phyloP scores from a whole-genome alignment of 352 stramenopile species.

The Phytophthora aleatoria region DNA sequence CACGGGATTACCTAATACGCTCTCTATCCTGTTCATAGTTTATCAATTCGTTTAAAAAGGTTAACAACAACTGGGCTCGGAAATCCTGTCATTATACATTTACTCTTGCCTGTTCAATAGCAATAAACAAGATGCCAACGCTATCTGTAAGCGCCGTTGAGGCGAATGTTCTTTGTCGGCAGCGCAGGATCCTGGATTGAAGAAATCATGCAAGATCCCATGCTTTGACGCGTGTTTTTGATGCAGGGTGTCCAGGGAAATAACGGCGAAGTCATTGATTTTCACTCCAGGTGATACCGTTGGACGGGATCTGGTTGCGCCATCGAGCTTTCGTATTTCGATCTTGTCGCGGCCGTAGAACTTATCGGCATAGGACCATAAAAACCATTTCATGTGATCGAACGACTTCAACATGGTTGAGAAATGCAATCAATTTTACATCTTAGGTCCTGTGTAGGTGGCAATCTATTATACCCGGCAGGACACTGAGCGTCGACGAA shows the following conservation, averaged over 20 bases:
- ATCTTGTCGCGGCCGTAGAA: neutral
- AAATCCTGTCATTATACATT: neutral
- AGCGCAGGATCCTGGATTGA: too few species aligned
- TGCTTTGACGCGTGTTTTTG: neutral
- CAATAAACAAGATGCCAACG: too few species aligned
- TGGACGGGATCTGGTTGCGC: neutral
- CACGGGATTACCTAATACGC: neutral
- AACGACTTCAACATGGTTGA: neutral
- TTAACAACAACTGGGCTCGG: too few species aligned
- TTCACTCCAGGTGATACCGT: neutral
- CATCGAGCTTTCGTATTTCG: neutral
- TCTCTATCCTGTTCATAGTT: neutral
- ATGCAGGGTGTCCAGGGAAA: neutral
- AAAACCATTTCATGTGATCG: neutral
- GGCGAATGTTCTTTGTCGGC: too few species aligned
- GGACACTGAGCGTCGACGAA: too few species aligned
- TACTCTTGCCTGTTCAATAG: neutral
- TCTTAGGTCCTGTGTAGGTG: too few species aligned
- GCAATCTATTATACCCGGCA: too few species aligned
- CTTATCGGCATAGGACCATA: neutral
- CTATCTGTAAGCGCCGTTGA: too few species aligned
- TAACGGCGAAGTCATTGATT: neutral
- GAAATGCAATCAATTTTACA: too few species aligned
- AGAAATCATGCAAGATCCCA: too few species aligned
- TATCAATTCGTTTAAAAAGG: neutral